Evolutionary conservation across 768 basidiomycete genomes (phyloP).

Genomic region (Sistotremastrum suecicum): DNA sequence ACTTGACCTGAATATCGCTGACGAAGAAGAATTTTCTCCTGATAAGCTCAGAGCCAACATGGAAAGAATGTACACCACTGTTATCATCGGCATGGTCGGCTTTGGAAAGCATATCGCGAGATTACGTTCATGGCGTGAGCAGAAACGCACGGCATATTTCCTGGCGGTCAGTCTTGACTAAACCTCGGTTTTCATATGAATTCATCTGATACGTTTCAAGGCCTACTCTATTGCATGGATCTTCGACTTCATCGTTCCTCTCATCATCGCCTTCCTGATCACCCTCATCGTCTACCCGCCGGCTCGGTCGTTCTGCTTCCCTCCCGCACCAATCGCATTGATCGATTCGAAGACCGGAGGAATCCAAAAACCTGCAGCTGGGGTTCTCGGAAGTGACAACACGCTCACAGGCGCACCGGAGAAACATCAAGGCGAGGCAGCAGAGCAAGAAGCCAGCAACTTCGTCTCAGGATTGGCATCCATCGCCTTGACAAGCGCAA

Average conservation of each 20-base stretch:
- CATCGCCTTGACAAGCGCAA: conserved; percentile 18
- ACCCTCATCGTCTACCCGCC: conserved; percentile 24
- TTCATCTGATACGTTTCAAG: conserved; percentile 12
- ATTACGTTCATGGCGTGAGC: conserved; percentile 28
- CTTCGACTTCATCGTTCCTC: conserved; percentile 20
- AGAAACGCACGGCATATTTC: conserved; percentile 13
- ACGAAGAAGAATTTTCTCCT: conserved; percentile 26
- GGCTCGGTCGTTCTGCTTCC: conserved; percentile 20
- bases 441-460: conserved; percentile 23
- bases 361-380: conserved; percentile 20
- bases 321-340: conserved; percentile 20
- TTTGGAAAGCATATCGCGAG: conserved; percentile 23
- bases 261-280: conserved; percentile 18
- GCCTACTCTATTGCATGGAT: conserved; percentile 26
- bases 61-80: conserved; percentile 26
- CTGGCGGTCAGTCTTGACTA: neutral
- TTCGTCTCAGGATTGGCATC: conserved; percentile 20
- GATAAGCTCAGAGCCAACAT: conserved; percentile 27
- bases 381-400: conserved; percentile 17
- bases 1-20: conserved; percentile 25
- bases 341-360: conserved; percentile 18
- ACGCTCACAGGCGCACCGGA: conserved; percentile 22
- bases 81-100: conserved; percentile 19
- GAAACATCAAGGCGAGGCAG: conserved; percentile 22
- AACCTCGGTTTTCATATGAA: neutral